Base-by-base conservation (phyloP, 2,329 filamentous ascomycete genomes). In the Allantophomopsis cytisporea region DNA sequence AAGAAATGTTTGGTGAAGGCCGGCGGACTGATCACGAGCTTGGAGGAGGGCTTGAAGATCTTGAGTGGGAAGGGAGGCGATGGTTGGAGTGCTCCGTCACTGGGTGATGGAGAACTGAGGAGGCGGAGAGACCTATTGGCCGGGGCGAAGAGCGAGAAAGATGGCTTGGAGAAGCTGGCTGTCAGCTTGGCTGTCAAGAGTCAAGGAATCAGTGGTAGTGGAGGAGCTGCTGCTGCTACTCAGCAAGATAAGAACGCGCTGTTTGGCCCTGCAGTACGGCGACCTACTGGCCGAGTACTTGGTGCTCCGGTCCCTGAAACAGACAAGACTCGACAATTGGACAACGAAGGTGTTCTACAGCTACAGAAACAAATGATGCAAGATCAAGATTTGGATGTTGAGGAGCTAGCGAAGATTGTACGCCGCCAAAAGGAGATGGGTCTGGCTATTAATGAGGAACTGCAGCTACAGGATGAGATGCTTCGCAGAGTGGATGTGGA, bases 351-450 rank as follows among this genome's bases (percentile, higher is more conserved):
- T 0, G 76, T 91, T 14, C 50, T 88, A 44, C 73, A 82, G 55
- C 59, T 91, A 44, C 84, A 91, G 58, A 68, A 75, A 49, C 70
- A 83, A 52, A 73, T 84, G 56, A 84, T 89, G 67, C 54, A 68
- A 39, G 76, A 83, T 47, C 84, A 93, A 53, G 84, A 91, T 47
- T 57, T 78, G 49, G 79, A 83, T 49, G 71, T 91, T 2, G 70
- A 81, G 14, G 67, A 75, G 48, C 61, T 91, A 40, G 69, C 73
- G 2, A 75, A 73, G 46, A 78, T 85, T 36, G 78, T 89, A 36
- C 64, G 76, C 36, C 64, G 80, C 42, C 80, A 89, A 63, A 79
- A 73, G 53, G 79, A 87, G 59, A 83, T 89, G 72, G 83, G 83
- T 1, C 63, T 84, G 36, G 70, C 76, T 41, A 88, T 91, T 52